phyloP scores from a whole-genome alignment of 208 protist genomes.

The Angomonas ambiguus region DNA sequence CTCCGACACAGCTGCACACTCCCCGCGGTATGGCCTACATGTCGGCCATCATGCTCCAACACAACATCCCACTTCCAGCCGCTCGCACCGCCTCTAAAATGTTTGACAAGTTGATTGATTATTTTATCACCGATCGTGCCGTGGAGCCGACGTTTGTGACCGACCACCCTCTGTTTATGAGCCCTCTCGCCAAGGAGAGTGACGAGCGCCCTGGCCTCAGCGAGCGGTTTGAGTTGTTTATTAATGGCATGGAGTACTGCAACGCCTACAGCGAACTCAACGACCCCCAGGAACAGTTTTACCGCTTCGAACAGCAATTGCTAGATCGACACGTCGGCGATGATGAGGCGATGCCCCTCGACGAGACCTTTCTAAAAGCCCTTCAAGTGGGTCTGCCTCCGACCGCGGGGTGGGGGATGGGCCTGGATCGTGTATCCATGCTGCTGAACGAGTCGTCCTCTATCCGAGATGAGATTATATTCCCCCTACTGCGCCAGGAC shows the following conservation, averaged over 20 bases:
- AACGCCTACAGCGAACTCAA: slow-evolving; percentile 98
- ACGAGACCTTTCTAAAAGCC: slow-evolving; percentile 93
- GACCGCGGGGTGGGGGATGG: slow-evolving; percentile 95
- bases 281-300: slow-evolving; percentile 94
- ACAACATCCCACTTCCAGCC: slow-evolving; percentile 72
- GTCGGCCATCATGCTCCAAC: slow-evolving; percentile 79
- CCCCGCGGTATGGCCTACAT: slow-evolving; percentile 71
- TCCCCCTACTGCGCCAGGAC: slow-evolving; percentile 80
- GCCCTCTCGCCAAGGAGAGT: slow-evolving; percentile 90
- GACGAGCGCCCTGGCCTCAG: slow-evolving; percentile 63
- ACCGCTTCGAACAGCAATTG: slow-evolving; percentile 92
- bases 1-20: slow-evolving; percentile 72
- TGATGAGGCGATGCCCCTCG: slow-evolving; percentile 89
- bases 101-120: slow-evolving; percentile 90
- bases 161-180: slow-evolving; percentile 93
- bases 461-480: slow-evolving; percentile 88
- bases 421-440: slow-evolving; percentile 94
- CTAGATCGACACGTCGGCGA: slow-evolving; percentile 85
- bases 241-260: slow-evolving; percentile 91
- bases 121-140: slow-evolving; percentile 88
- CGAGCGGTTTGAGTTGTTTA: slow-evolving; percentile 96
- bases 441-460: slow-evolving; percentile 82
- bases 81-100: slow-evolving; percentile 88
- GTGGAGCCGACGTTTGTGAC: slow-evolving; percentile 94
- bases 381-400: slow-evolving; percentile 94